Conservation (phyloP, 345 rosid species). For the Pelargonium nanum region DNA sequence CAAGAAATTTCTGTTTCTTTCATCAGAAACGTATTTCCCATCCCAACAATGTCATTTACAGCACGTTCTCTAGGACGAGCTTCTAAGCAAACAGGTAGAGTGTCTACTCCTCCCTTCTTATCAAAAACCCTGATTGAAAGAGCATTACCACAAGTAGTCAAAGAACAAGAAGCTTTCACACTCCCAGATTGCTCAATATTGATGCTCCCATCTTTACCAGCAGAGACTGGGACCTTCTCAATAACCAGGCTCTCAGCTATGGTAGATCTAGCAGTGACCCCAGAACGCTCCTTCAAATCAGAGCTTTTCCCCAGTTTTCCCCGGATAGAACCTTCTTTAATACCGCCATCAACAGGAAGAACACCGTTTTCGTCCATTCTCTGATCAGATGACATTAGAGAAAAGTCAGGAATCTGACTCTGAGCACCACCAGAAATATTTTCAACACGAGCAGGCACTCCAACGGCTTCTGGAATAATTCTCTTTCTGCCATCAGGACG, state of each 20-base stretch:
- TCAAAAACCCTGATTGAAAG: constrained; percentile 75
- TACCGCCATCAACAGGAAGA: constrained; percentile 28
- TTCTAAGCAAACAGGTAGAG: constrained; percentile 68
- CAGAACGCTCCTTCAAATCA: constrained; percentile 59
- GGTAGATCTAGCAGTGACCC: constrained; percentile 65
- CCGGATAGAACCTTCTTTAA: constrained; percentile 34
- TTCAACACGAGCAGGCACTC: constrained; percentile 57
- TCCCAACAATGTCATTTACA: constrained; percentile 66
- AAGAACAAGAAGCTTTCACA: constrained; percentile 37
- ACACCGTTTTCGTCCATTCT: constrained; percentile 38
- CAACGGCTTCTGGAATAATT: constrained; percentile 97
- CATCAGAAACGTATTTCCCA: constrained; percentile 45
- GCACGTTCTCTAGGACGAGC: constrained; percentile 74
- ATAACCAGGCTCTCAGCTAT: constrained; percentile 71
- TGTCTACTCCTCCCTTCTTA: constrained; percentile 64
- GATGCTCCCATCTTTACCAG: constrained; percentile 46
- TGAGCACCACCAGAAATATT: constrained; percentile 27
- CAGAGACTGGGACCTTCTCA: constrained; percentile 56
- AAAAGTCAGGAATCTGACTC: constrained; percentile 32
- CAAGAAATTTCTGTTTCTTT: constrained; percentile 84
- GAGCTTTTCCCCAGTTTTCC: constrained; percentile 37
- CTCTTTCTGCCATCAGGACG: constrained; percentile 97
- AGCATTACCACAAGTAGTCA: constrained; percentile 14
- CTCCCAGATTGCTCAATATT: constrained; percentile 50
- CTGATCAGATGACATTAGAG: constrained; percentile 24